phyloP scores from a whole-genome alignment of 345 rosid species.

The Dipteronia dyeriana region DNA sequence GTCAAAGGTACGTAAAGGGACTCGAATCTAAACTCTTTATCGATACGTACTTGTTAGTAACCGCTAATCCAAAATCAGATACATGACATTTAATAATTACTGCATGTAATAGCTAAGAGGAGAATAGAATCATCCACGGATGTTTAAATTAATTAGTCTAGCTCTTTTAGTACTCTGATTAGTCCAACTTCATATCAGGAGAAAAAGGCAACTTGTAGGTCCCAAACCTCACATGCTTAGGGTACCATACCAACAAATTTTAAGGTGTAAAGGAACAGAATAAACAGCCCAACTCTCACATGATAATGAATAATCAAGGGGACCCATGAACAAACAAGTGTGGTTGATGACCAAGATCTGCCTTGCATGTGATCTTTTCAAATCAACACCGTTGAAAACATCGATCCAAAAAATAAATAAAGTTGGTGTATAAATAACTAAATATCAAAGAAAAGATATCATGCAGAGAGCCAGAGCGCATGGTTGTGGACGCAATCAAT shows the following conservation, averaged over 20 bases:
- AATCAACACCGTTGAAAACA: slow-evolving; percentile 7
- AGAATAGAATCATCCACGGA: not conserved
- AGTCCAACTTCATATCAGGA: slow-evolving; percentile 4
- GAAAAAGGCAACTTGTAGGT: not conserved
- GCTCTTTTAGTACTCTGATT: not conserved
- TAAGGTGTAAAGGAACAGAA: not conserved
- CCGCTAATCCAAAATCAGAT: too few relatives aligned
- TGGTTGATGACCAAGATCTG: not conserved
- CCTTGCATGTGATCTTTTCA: not conserved
- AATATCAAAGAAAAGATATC: not conserved
- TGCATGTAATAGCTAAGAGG: not conserved
- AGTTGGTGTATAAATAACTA: not conserved
- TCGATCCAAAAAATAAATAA: not conserved
- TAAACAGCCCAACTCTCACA: not conserved
- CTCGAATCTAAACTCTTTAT: too few relatives aligned
- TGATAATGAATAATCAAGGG: not conserved
- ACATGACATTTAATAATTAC: too few relatives aligned
- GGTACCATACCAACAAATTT: not conserved
- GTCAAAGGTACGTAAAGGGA: too few relatives aligned
- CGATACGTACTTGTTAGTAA: too few relatives aligned
- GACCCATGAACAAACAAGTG: not conserved
- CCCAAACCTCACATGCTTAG: slow-evolving; percentile 14
- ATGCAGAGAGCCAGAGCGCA: not conserved
- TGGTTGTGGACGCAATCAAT: slow-evolving; percentile 8
- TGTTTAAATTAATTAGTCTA: too few relatives aligned